These are phyloP conservation scores for Hygrophorus russula DNA, from an alignment of 768 basidiomycete species.

Conservation along the genomic window DNA sequence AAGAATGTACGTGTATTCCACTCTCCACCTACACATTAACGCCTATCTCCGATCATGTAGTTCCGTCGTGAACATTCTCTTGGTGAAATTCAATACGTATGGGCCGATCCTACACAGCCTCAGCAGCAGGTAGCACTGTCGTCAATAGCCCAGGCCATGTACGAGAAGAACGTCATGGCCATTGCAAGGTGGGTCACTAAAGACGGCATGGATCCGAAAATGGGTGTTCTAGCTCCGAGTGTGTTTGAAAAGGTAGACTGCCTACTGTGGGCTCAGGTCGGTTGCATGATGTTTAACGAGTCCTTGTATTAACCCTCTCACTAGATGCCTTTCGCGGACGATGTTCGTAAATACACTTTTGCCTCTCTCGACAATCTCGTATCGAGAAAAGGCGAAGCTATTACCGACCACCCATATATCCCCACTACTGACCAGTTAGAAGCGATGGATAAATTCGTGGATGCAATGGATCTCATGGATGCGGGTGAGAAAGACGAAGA, in stretches of 20 bases:
- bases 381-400: constrained; percentile 60
- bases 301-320: neutral
- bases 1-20: constrained; percentile 39
- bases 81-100: constrained; percentile 81
- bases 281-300: neutral
- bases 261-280: constrained; percentile 75
- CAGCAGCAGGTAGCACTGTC: constrained; percentile 79
- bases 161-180: constrained; percentile 50
- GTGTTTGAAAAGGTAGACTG: constrained; percentile 63
- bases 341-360: constrained; percentile 81
- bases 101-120: constrained; percentile 56
- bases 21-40: constrained; percentile 1
- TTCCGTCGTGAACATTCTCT: constrained; percentile 75
- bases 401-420: constrained; percentile 72
- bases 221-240: constrained; percentile 66
- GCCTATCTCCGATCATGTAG: constrained; percentile 30
- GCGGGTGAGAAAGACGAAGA: constrained; percentile 68
- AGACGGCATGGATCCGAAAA: constrained; percentile 70
- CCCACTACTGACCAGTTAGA: constrained; percentile 68
- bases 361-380: constrained; percentile 65
- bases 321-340: constrained; percentile 94
- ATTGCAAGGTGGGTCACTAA: constrained; percentile 75
- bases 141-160: constrained; percentile 79
- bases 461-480: constrained; percentile 78
- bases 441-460: constrained; percentile 83